phyloP scores from a whole-genome alignment of 176 grass and related monocot genomes.

The Bromus sterilis region DNA sequence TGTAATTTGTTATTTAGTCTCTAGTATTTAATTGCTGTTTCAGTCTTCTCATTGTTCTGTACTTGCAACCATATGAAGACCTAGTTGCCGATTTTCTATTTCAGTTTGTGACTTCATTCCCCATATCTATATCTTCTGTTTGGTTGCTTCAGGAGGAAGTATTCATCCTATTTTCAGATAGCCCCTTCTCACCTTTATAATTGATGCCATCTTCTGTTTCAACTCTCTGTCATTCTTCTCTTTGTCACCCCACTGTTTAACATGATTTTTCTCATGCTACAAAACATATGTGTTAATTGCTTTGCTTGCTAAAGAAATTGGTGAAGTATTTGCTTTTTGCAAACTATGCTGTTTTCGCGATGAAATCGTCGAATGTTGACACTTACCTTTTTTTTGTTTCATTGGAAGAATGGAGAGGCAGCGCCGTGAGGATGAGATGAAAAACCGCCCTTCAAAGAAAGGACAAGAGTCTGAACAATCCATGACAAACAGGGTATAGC shows the following conservation, averaged over 20 bases:
- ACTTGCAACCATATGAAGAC: not conserved
- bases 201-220: not conserved
- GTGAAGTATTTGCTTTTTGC: not conserved
- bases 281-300: not conserved
- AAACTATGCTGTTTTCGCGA: not conserved
- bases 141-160: not conserved
- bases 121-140: not conserved
- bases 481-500: constrained; percentile 53
- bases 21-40: not conserved
- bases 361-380: not conserved
- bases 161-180: not conserved
- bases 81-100: not conserved
- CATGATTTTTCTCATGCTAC: not conserved
- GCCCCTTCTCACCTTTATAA: not conserved
- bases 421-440: constrained; percentile 75
- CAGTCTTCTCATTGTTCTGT: not conserved
- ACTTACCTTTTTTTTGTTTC: constrained; percentile 4
- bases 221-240: not conserved
- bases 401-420: constrained; percentile 83
- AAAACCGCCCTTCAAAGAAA: constrained; percentile 74
- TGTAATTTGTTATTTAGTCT: not conserved
- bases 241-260: not conserved
- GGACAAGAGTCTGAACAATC: constrained; percentile 69
- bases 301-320: not conserved
- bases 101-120: not conserved